Conservation (phyloP, 1,139 yeast genomes). For the Candida buenavistaensis region DNA sequence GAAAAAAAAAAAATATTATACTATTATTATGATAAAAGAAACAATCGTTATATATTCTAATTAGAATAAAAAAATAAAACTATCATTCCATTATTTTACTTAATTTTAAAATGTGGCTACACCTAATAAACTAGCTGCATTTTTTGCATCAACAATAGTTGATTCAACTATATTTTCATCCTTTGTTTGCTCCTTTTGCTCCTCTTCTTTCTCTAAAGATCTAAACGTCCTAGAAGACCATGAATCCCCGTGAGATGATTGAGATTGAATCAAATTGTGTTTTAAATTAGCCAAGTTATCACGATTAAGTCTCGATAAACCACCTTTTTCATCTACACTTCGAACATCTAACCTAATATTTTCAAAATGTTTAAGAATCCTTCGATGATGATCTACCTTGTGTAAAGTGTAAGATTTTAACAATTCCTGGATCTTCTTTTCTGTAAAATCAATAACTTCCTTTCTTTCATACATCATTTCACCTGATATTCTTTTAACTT, state of each 20-base stretch:
- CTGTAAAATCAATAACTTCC: slow-evolving; percentile 57
- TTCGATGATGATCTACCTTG: slow-evolving; percentile 84
- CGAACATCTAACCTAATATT: slow-evolving; percentile 72
- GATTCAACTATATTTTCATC: slow-evolving; percentile 17
- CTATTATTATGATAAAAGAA: too few species aligned
- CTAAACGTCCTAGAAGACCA: slow-evolving; percentile 67
- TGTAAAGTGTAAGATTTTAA: slow-evolving; percentile 65
- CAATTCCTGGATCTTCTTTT: slow-evolving; percentile 51
- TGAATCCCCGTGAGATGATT: slow-evolving; percentile 54
- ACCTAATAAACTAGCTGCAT: slow-evolving; percentile 79
- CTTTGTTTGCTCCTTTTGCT: slow-evolving; percentile 25
- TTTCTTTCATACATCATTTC: slow-evolving; percentile 79
- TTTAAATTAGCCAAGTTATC: slow-evolving; percentile 53
- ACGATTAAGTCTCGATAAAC: slow-evolving; percentile 81
- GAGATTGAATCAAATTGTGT: slow-evolving; percentile 51
- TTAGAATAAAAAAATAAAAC: too few species aligned
- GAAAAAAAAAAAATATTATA: too few species aligned
- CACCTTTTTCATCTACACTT: slow-evolving; percentile 75
- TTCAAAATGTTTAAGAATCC: slow-evolving; percentile 74
- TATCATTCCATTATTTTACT: too few species aligned
- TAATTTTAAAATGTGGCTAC: slow-evolving; percentile 63
- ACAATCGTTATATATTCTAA: slow-evolving; percentile 13
- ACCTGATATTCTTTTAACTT: slow-evolving; percentile 78
- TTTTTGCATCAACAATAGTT: slow-evolving; percentile 66
- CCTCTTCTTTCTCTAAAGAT: slow-evolving; percentile 45